Evolutionary conservation across 805 yeast genomes (phyloP), one percentile per base, ranked within the genome.

Genomic region (Scheffersomyces stipitis): DNA sequence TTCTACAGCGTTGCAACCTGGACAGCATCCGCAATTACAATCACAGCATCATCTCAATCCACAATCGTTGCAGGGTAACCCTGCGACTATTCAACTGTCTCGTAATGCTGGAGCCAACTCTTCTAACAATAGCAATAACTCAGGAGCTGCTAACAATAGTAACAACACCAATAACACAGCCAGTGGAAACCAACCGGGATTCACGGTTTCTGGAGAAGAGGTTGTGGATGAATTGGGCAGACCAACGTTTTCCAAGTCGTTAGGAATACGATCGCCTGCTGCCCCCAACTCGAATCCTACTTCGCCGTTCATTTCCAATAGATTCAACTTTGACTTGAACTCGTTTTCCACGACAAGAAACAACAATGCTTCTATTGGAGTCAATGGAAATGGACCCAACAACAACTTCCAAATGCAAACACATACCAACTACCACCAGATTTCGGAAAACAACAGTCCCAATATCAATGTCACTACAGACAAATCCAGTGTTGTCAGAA

Each of bases 281-380:
- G 38, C 36, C 12, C 41, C 46, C 33, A 30, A 38, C 29, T 48
- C 54, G 15, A 37, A 46, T 23, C 46, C 56, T 15, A 16, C 54
- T 8, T 39, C 48, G 17, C 48, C 54, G n/a, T 48, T 46, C 35
- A 45, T 46, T 27, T 40, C 42, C 18, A 49, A 42, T 23, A 28
- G 49, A 15, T 44, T 46, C 35, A 44, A 38, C 38, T 51, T 51
- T 30, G 56, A 51, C 30, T 42, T 51, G 17, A 40, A 41, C 28
- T 22, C 49, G 16, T 46, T 42, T 24, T 18, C 28, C 36, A 29
- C 13, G 12, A 14, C 18, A 33, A 37, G 17, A 10, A 16, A 27
- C 38, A 28, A 31, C 42, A 28, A 18, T 34, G 15, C 28, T 27
- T 15, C 8, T 26, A 36, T 17, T 26, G 15, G 26, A 26, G 8